A percentile compares a stretch with the other conserved stretches of the same genome.
Evolutionary conservation across 164 flowering plant species (phyloP).

Genomic region (Dillenia suffruticosa): DNA sequence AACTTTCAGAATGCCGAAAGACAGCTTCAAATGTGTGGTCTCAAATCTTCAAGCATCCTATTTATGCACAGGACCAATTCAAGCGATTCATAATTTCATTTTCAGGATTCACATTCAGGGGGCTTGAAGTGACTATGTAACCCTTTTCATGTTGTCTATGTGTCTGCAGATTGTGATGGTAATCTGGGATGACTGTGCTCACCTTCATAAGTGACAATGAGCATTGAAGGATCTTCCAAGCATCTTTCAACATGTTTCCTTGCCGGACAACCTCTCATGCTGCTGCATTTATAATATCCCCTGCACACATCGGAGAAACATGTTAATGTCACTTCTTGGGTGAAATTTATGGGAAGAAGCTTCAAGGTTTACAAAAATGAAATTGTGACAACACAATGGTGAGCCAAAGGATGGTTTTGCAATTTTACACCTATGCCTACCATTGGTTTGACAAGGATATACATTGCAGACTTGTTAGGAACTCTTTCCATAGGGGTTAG

Average conservation of each 20-base stretch:
- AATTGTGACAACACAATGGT: too few species aligned
- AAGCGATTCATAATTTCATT: conserved; percentile 11
- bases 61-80: conserved; percentile 45
- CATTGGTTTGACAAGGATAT: too few species aligned
- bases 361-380: too few species aligned
- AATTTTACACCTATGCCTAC: too few species aligned
- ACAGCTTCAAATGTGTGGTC: conserved; percentile 18
- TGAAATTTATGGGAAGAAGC: too few species aligned
- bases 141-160: conserved; percentile 22
- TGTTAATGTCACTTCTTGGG: too few species aligned
- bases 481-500: too few species aligned
- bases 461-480: too few species aligned
- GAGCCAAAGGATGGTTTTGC: too few species aligned
- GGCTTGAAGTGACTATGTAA: conserved; percentile 10
- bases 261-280: conserved; percentile 94
- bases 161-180: conserved; percentile 55
- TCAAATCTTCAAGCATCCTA: conserved; percentile 23
- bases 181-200: conserved; percentile 84
- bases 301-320: conserved; percentile 35
- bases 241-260: conserved; percentile 95
- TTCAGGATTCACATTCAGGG: background rate
- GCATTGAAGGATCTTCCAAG: conserved; percentile 87
- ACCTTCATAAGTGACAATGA: conserved; percentile 86
- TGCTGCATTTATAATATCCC: conserved; percentile 95
- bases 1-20: conserved; percentile 14